Evolutionary conservation across 2,329 filamentous ascomycete species (phyloP), one percentile per base, ranked within the genome.

Genomic region (Alternaria consortialis): DNA sequence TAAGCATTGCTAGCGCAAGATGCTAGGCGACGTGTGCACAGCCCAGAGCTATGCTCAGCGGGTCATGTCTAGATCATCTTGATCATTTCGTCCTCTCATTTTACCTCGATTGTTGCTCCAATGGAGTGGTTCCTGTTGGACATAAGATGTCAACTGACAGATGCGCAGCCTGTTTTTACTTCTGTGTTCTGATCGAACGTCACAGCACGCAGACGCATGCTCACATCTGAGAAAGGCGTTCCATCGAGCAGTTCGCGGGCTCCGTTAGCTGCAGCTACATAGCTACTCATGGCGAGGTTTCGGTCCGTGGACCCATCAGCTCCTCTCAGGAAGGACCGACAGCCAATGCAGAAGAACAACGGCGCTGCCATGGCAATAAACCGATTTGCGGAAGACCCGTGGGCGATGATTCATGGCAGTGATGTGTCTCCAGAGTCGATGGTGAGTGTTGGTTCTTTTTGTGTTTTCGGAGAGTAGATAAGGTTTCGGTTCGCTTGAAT

Each of bases 21-120:
- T n/a, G 25, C 15, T 66, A 71, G 68, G 62, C 61, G 59, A 68
- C 54, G 48, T 42, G 46, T 57, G 58, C 42, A 20, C 39, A 47
- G 37, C 56, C 51, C 46, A 57, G 13, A 36, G 23, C 58, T 23
- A 57, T 47, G 29, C n/a, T 36, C 46, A 25, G 39, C 31, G 48
- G 50, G 42, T 55, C 34, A 46, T 36, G 12, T 47, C 11, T 34
- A 23, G 27, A 46, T 29, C 17, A n/a, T 29, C 32, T 40, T 13
- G 32, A 12, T 36, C 17, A 29, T n/a, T 17, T 23, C 20, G 36
- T 42, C 25, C 20, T n/a, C 13, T 5, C 13, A 27, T 13, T 7
- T 15, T 20, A 5, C 31, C 20, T 46, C n/a, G 32, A 20, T 44
- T 27, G 3, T 31, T 17, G 50, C 39, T 53, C 15, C 50, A 42